Evolutionary conservation across 2,329 filamentous ascomycete species (phyloP).

Genomic region (Penicillium corylophilum): DNA sequence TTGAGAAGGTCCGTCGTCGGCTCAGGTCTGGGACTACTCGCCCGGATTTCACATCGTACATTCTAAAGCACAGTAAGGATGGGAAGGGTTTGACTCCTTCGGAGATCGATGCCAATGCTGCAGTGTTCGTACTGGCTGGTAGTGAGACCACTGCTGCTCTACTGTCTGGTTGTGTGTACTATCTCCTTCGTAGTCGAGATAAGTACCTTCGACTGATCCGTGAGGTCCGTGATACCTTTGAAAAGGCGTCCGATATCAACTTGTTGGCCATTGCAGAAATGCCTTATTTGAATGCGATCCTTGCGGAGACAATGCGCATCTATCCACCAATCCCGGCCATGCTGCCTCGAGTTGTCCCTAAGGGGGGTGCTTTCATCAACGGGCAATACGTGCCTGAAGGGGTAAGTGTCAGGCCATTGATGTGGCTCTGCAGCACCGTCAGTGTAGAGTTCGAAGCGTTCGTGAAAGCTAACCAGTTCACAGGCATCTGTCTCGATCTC

Average conservation of each 20-base stretch:
- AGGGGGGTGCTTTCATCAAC: constrained; percentile 28
- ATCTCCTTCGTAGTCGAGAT: constrained; percentile 21
- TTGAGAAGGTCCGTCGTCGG: constrained; percentile 22
- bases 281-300: constrained; percentile 27
- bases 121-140: constrained; percentile 25
- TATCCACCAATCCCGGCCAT: constrained; percentile 32
- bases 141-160: constrained; percentile 28
- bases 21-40: constrained; percentile 13
- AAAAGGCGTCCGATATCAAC: constrained; percentile 18
- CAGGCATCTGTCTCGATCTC: constrained; percentile 19
- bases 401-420: constrained; percentile 10
- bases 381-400: constrained; percentile 26
- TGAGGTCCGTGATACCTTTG: constrained; percentile 29
- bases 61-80: constrained; percentile 21
- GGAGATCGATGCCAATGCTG: constrained; percentile 26
- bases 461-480: neutral
- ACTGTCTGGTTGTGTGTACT: constrained; percentile 24
- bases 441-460: neutral
- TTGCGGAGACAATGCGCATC: constrained; percentile 27
- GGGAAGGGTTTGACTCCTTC: constrained; percentile 13
- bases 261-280: constrained; percentile 15
- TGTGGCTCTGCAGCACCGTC: neutral
- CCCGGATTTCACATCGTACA: constrained; percentile 27
- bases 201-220: constrained; percentile 19
- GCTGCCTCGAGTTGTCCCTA: constrained; percentile 30